Evolutionary conservation across 805 yeast genomes (phyloP), one percentile per base, ranked within the genome.

Genomic region (Sugiyamaella americana): DNA sequence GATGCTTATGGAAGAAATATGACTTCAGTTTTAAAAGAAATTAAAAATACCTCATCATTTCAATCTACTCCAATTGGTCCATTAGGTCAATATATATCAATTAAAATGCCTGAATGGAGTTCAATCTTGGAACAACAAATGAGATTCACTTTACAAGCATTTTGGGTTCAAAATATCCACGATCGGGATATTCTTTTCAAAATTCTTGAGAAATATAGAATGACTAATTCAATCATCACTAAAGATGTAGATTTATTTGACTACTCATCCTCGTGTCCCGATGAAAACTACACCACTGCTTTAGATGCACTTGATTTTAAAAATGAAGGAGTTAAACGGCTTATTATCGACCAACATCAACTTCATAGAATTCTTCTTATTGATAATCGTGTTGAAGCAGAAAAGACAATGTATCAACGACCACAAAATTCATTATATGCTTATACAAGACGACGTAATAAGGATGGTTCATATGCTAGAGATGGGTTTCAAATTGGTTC

Each of bases 61-160:
- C 71, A 70, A 16, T 56, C 62, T 1, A 58, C 58, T 30, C 95
- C 95, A 0, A 62, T 82, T 16, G 98, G 98, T 0, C 98, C 98
- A 0, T 52, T 91, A 1, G 96, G 96, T 1, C 53, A 70, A 2
- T 66, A 67, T 49, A 69, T 87, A 2, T 69, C 75, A 3, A 67
- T 91, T 11, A 83, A 78, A 5, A 76, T 64, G 55, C 64, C 70
- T 18, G 60, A 67, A 23, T 89, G 87, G 87, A 65, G 73, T 3
- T 74, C 73, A 20, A 62, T 83, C 3, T 59, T 89, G 4, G 94
- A 86, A 55, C 62, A 76, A 0, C 58, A 70, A 1, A 60, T 87
- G 24, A 71, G 71, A 1, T 63, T 67, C 6, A 63, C 76, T 0
- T 61, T 85, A 5, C 78, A 72, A 35, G 70, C 87, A 0, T 87